Evolutionary conservation across 2,329 filamentous ascomycete genomes (phyloP), one percentile per base, ranked within the genome.

Genomic region (Fusarium citri): DNA sequence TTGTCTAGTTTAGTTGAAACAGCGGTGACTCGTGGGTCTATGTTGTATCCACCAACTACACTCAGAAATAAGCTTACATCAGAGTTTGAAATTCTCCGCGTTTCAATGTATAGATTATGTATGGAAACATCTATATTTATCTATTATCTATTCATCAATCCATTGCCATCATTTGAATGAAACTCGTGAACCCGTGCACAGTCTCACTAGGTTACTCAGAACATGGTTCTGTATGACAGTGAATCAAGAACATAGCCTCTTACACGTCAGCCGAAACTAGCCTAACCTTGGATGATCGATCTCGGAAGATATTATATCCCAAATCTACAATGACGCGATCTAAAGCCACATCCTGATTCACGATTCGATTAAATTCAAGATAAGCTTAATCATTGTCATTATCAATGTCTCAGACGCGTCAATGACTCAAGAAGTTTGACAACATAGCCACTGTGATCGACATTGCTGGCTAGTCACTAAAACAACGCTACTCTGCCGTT

Each of bases 401-500:
- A 54, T 68, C 54, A 66, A 70, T 69, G 67, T 69, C 43, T 71
- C 63, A 71, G 47, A 64, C 62, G 58, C 67, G 66, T 69, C 65
- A 68, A 61, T 66, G 66, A 70, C 25, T 67, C 56, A 59, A 42
- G 37, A 15, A 8, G 12, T 11, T 31, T 5, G 16, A 16, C 6
- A 25, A 34, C 58, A 55, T 59, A 59, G 67, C 67, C 63, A 64
- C 67, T 45, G 11, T 5, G 68, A 71, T 71, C 64, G 48, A 37
- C 68, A 65, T 22, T 28, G 42, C 55, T 71, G 55, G 61, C 59
- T 68, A 46, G 64, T 55, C 54, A 54, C 47, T 66, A 14, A n/a
- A 23, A 43, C 41, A 43, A 30, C 45, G 41, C 48, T 28, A 61
- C 47, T 11, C 34, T 37, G 34, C 34, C 34, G 34, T 18, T 18